phyloP scores from a whole-genome alignment of 2,329 filamentous ascomycete genomes.

The Colletotrichum magnum region DNA sequence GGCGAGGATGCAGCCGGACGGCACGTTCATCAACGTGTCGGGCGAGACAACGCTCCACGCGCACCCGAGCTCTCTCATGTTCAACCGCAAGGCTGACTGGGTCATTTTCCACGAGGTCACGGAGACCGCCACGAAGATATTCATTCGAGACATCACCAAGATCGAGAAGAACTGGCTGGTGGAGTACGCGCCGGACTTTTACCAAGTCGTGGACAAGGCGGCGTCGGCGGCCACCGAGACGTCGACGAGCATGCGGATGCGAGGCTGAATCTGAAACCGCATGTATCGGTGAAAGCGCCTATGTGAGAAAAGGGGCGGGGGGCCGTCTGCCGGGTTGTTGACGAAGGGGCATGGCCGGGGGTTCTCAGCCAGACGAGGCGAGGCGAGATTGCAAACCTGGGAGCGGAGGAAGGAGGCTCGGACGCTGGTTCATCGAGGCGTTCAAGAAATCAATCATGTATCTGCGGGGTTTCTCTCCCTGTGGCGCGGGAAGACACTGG shows the following conservation, averaged over 20 bases:
- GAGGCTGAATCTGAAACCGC: slow-evolving; percentile 40
- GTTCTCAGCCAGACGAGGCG: slow-evolving; percentile 14
- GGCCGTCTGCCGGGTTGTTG: background rate
- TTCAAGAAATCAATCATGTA: background rate
- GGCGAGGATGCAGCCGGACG: slow-evolving; percentile 93
- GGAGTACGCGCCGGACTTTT: slow-evolving; percentile 90
- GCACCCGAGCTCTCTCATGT: slow-evolving; percentile 94
- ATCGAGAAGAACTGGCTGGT: slow-evolving; percentile 94
- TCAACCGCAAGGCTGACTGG: slow-evolving; percentile 97
- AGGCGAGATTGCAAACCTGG: slow-evolving; percentile 22
- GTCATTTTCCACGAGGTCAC: slow-evolving; percentile 95
- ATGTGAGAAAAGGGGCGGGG: background rate
- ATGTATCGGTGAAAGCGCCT: background rate
- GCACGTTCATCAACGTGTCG: slow-evolving; percentile 88
- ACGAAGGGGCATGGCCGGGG: background rate
- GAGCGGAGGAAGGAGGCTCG: background rate
- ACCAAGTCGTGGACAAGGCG: slow-evolving; percentile 66
- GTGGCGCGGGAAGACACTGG: background rate
- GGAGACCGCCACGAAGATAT: slow-evolving; percentile 90
- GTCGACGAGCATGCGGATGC: slow-evolving; percentile 44
- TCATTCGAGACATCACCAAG: slow-evolving; percentile 92
- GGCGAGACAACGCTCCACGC: slow-evolving; percentile 85
- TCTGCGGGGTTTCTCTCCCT: slow-evolving; percentile 12
- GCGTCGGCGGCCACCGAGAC: background rate
- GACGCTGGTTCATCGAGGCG: background rate